Evolutionary conservation across 768 basidiomycete species (phyloP), one percentile per base, ranked within the genome.

Genomic region (Piloderma croceum): DNA sequence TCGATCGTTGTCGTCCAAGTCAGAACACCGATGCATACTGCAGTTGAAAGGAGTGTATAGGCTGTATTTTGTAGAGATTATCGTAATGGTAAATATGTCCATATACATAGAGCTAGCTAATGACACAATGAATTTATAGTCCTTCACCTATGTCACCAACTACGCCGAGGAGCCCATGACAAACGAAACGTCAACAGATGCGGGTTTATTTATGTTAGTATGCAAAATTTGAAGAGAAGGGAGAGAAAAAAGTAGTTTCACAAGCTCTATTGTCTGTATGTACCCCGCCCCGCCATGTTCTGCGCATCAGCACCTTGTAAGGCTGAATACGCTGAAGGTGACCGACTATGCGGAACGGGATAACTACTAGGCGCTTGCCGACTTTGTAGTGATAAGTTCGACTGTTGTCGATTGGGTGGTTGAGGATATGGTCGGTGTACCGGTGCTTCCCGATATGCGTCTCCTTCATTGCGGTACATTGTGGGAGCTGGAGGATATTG

Each of bases 361-460:
- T n/a, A n/a, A n/a, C n/a, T n/a, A n/a, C n/a, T n/a, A n/a, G n/a
- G n/a, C n/a, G n/a, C n/a, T n/a, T n/a, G n/a, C n/a, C n/a, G n/a
- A n/a, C n/a, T n/a, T n/a, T n/a, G n/a, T n/a, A n/a, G n/a, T n/a
- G n/a, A n/a, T 43, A 3, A 44, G 34, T 31, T 33, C 24, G 44
- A 45, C 25, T 20, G 46, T 5, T 51, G 53, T 17, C 54, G 47
- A 19, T 48, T 46, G 4, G 56, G 51, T 18, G 60, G n/a, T n/a
- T n/a, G n/a, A n/a, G n/a, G 52, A 39, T 69, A 59, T 2, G 80
- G 81, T 42, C 84, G 69, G 52, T 85, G 81, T 1, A 77, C 54
- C 2, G 83, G 76, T 5, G 81, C 81, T 49, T 83, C 77, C 34
- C 80, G 65, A 45, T 65, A 67, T 4, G 62, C 68, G 9, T 66